Evolutionary conservation across 1,139 yeast genomes (phyloP), one percentile per base, ranked within the genome.

Genomic region (Magnusiomyces sp.): DNA sequence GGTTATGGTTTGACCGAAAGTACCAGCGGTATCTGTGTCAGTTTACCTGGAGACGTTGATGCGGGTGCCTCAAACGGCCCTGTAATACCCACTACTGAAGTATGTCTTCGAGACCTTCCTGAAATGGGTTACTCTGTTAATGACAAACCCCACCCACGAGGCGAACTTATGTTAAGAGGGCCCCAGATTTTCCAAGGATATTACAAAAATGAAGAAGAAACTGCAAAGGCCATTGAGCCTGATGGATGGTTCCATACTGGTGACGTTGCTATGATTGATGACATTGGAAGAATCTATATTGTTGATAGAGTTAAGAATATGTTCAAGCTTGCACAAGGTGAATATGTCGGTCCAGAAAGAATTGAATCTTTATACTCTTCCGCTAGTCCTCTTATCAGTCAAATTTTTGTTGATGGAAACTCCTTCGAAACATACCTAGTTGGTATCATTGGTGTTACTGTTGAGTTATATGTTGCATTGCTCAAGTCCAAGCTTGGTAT

Each of bases 171-270:
- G 63, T 62, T 84, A 39, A 71, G 90, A 51, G 92, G 92, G 2
- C 80, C 84, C 5, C 86, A 79, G 59, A 70, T 79, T 39, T 81
- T 83, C 63, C 58, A 61, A 19, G 77, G 74, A 11, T 84, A 84
- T 66, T 82, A 66, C 67, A 76, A 81, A 59, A 77, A 79, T 56
- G 72, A 72, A 5, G 71, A 71, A 39, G 81, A 76, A 56, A 79
- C 84, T 1, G 63, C 60, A 16, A 74, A 74, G 49, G 73, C 78
- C 3, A 60, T 80, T 47, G 84, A 79, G 57, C 64, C 70, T 38
- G 82, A 83, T 19, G 89, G 88, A 11, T 84, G 88, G 87, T 83
- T 82, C 66, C 71, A 73, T 44, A 83, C 92, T 17, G 94, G 94
- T 48, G 94, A 84, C 65, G 77, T 84, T 57, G 90, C 83, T 11